Base-by-base conservation (phyloP, 441 rosid species). In the Erodium moschatum region DNA sequence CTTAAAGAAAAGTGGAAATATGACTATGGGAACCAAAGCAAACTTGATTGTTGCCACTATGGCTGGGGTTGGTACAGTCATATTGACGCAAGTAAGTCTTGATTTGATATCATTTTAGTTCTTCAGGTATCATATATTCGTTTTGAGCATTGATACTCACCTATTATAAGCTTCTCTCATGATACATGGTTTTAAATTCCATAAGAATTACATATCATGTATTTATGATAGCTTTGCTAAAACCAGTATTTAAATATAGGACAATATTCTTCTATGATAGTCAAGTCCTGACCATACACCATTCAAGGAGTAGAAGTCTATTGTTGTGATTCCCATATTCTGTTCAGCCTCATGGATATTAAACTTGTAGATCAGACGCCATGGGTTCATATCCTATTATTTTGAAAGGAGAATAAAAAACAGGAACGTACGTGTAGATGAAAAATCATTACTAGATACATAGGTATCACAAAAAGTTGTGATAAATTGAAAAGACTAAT, bases 1-100 rank as follows among this genome's bases (percentile, higher is more conserved):
- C 75, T 73, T 82, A 68, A 68, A 85, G 77, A 87, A 88, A 69
- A 90, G 82, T 29, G 96, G 93, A 70, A 81, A 82, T 21, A 89
- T 85, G 70, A 77, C 73, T 8, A 87, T 90, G 58, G 94, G 87
- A 65, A 80, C 90, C 0, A 84, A 75, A 72, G 95, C 87, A 1
- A 92, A 92, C 70, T 83, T 92, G 74, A 70, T 92, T 38, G 64
- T 90, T 70, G 98, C 92, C 71, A 91, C 89, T 9, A 91, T 91
- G 72, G 97, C 98, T 70, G 98, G 85, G 58, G 92, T 92, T 72
- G 85, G 83, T 76, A 87, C 92, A 61, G 91, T 90, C 21, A 52
- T 86, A 3, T 70, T 87, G 48, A 90, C 90, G 4, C 93, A 84
- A 82, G 98, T 87, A 44, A 69, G 16, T 58, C 64, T 38, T 35